Base-by-base conservation (phyloP, 768 basidiomycete genomes). In the Kwoniella newhampshirensis region DNA sequence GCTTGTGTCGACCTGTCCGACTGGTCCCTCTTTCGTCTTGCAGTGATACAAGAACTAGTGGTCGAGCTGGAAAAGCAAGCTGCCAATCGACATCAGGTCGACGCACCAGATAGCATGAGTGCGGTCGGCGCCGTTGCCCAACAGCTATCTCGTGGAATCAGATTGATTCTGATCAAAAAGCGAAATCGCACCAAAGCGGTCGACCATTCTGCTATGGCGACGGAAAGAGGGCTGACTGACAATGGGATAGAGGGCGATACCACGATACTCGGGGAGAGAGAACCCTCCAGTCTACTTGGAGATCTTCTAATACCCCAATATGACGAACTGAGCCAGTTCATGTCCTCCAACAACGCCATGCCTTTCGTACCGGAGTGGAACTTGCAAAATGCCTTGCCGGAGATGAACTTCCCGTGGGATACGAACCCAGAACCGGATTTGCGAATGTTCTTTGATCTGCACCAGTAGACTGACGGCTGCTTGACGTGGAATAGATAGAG, bases 311-410 rank as follows among this genome's bases (percentile, higher is more conserved):
- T 45, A 55, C 23, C 44, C 21, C 11, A 45, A 25, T 44, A 51
- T 17, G 56, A 51, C 43, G 56, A 51, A 23, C 26, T 58, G 4
- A 58, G 44, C 27, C 57, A 58, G 20, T 32, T 59, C 17, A 46
- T 53, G 20, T 59, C 20, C 7, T 51, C 57, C 17, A 59, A 48
- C 28, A 59, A 53, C 28, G 45, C 57, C 21, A 53, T 59, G 18
- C 57, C 57, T 17, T 59, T 59, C 51, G 41, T 53, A 20, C 57
- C 57, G 4, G 51, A 53, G n/a, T 59, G 50, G 51, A 42, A 47
- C 23, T 25, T 59, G 30, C 44, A 59, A 13, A 53, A 36, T 42
- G 30, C 52, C 12, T 20, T 53, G 5, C 44, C 51, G n/a, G 54
- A 48, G 17, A 32, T 35, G 1, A 48, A 9, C n/a, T 48, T 55